Percentiles rank a stretch among this genome's conserved stretches.
These are phyloP conservation scores for Metschnikowia reukaufii DNA, from an alignment of 805 yeast genomes.

Conservation along the genomic window DNA sequence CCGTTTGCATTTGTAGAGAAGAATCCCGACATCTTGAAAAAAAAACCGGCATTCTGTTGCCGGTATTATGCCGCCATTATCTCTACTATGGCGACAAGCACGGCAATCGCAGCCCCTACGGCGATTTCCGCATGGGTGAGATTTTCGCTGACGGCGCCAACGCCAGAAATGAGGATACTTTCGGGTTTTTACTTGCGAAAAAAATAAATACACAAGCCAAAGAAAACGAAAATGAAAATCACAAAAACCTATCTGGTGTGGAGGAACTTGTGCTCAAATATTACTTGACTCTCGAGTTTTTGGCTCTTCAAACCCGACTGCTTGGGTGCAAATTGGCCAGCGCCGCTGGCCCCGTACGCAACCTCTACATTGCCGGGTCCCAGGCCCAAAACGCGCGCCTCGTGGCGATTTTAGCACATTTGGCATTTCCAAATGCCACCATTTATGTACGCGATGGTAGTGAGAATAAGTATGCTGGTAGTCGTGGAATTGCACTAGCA, in stretches of 20 bases:
- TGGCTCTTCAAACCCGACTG: conserved; percentile 50
- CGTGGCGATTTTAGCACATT: conserved; percentile 8
- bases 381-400: conserved; percentile 45
- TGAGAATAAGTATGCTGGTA: conserved; percentile 10
- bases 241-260: too few relatives aligned
- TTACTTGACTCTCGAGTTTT: conserved; percentile 48
- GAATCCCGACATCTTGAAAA: conserved; percentile 22
- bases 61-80: conserved; percentile 33
- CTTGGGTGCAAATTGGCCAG: conserved; percentile 29
- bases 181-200: conserved; percentile 19
- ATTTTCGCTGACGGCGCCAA: conserved; percentile 47
- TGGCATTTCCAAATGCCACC: conserved; percentile 9
- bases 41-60: conserved; percentile 21
- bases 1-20: conserved; percentile 23
- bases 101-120: conserved; percentile 60
- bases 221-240: too few relatives aligned
- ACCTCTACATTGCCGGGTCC: conserved; percentile 51
- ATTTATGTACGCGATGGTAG: neutral
- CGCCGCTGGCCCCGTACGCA: conserved; percentile 24
- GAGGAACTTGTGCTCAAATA: conserved; percentile 42
- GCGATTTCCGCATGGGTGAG: conserved; percentile 50
- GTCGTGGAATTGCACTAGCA: conserved; percentile 10
- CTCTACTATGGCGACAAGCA: conserved; percentile 55
- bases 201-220: too few relatives aligned
- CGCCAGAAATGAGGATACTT: conserved; percentile 11